These are phyloP conservation scores for Salix viminalis DNA, from an alignment of 345 rosid species.

Conservation along the genomic window DNA sequence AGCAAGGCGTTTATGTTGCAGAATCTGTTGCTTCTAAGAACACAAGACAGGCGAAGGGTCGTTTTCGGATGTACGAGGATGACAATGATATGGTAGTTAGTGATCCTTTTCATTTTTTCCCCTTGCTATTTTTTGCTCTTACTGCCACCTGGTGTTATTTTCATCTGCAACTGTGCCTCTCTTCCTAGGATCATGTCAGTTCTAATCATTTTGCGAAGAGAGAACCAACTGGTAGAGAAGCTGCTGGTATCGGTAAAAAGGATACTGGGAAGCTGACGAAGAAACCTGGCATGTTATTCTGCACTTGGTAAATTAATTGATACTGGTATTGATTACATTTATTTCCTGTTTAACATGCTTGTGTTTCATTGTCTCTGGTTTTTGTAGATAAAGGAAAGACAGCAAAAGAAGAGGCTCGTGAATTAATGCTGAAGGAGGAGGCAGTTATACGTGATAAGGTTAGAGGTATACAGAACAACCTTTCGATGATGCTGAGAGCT, in stretches of 20 bases:
- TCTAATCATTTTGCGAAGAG: constrained; percentile 58
- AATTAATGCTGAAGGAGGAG: constrained; percentile 87
- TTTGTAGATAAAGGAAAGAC: constrained; percentile 77
- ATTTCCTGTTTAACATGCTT: neutral
- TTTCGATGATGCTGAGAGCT: constrained; percentile 68
- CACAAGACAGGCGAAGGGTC: constrained; percentile 59
- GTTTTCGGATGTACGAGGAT: constrained; percentile 47
- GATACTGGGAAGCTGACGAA: constrained; percentile 59
- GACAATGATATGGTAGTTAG: constrained; percentile 36
- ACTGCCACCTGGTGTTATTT: neutral
- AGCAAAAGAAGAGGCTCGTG: constrained; percentile 93
- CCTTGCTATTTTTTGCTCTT: neutral
- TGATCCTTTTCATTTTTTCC: neutral
- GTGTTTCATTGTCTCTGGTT: constrained; percentile 13
- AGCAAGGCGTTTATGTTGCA: constrained; percentile 84
- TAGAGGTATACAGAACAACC: constrained; percentile 49
- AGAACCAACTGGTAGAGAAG: constrained; percentile 57
- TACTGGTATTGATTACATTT: neutral
- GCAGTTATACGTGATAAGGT: constrained; percentile 68
- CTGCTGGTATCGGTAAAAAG: constrained; percentile 51
- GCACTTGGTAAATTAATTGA: neutral
- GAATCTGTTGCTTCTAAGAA: constrained; percentile 64
- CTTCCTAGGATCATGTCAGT: constrained; percentile 38
- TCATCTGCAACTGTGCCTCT: neutral
- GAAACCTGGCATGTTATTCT: constrained; percentile 56